Evolutionary conservation across 768 basidiomycete genomes (phyloP), one percentile per base, ranked within the genome.

Genomic region (Leccinum barrowsii): DNA sequence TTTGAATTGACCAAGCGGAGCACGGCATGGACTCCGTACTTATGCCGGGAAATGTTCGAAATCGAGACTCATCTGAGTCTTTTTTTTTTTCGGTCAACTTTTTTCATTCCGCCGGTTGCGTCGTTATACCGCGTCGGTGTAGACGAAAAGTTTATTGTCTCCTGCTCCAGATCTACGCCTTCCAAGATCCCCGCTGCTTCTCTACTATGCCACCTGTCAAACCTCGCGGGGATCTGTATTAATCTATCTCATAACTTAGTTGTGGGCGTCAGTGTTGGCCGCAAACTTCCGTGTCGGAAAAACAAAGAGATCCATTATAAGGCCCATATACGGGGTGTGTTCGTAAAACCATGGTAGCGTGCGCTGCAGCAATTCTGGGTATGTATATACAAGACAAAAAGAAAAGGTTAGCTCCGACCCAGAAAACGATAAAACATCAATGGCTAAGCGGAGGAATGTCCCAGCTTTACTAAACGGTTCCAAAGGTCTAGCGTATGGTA

Each of bases 341-440:
- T 42, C 28, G 12, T 26, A 35, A 50, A 59, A 48, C n/a, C 28
- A 30, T 17, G 21, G 58, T 52, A 60, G 56, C 56, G 21, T 57
- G 47, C 26, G 30, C 51, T 44, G 50, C 40, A 50, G 57, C 24
- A 62, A 54, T 50, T 53, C 58, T 30, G 52, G 58, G 64, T 70
- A 67, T 72, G 64, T 70, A 67, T 72, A 60, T 59, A 60, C 56
- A 61, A 65, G 40, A 60, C 53, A 51, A 52, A 63, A 62, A 55
- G 60, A 51, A 42, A 44, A 59, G 46, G 46, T 50, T 13, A 24
- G 56, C 17, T 34, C 47, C 7, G 24, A 24, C 28, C 42, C 7
- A 34, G 50, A 57, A 59, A 69, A 62, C 59, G 32, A 46, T 32
- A 54, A 49, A 52, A 61, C 44, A 59, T 61, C 44, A 22, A 55